These are phyloP conservation scores for Hirschioporus abietinus DNA, from an alignment of 768 basidiomycete species.

Conservation along the genomic window DNA sequence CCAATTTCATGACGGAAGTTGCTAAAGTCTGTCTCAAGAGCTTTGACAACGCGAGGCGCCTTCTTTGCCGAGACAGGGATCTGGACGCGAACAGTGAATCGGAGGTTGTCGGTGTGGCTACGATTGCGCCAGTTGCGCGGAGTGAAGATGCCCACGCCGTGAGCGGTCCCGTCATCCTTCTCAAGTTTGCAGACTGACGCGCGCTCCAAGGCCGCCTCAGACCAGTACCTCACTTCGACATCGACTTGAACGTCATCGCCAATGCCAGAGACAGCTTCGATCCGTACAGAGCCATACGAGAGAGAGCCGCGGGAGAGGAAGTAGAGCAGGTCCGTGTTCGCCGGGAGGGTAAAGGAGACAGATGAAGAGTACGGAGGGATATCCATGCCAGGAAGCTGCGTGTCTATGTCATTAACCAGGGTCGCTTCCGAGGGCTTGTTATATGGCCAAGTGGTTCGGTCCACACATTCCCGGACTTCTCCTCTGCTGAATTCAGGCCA, in stretches of 20 bases:
- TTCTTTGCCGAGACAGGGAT: constrained; percentile 28
- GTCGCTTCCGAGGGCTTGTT: neutral
- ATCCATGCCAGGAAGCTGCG: neutral
- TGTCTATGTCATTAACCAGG: neutral
- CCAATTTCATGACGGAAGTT: constrained; percentile 34
- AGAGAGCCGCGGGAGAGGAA: constrained; percentile 4
- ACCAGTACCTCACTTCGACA: constrained; percentile 16
- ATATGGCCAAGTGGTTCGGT: neutral
- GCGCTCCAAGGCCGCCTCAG: constrained; percentile 10
- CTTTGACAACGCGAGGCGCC: constrained; percentile 30
- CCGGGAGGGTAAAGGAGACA: neutral
- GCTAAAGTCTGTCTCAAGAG: constrained; percentile 37
- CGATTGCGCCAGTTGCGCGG: constrained; percentile 15
- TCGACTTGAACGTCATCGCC: constrained; percentile 18
- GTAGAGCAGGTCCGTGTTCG: neutral
- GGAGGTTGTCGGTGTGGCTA: constrained; percentile 17
- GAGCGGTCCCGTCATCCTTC: constrained; percentile 11
- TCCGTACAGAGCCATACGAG: neutral
- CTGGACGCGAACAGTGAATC: constrained; percentile 31
- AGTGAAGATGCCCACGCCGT: constrained; percentile 25
- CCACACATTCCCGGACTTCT: neutral
- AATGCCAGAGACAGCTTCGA: neutral
- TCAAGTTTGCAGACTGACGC: constrained; percentile 19
- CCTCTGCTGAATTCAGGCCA: neutral
- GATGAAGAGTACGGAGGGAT: neutral